Percentiles rank a stretch among this genome's conserved stretches.
phyloP scores from a whole-genome alignment of 2,329 filamentous ascomycete genomes.

The Claviceps sp. region DNA sequence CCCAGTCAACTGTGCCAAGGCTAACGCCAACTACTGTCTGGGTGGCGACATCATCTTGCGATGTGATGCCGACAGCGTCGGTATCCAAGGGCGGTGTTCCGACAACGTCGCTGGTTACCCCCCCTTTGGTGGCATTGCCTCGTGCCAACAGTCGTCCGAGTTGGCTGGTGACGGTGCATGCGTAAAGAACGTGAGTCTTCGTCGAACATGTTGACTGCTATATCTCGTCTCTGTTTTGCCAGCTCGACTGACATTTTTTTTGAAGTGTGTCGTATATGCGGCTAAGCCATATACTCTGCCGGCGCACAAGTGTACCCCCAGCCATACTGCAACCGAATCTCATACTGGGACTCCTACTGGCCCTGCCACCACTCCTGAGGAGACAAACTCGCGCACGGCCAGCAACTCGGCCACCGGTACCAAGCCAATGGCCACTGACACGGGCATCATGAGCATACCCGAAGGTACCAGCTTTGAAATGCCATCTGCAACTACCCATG shows the following conservation, averaged over 20 bases:
- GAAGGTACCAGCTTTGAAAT: conserved; percentile 55
- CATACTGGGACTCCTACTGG: not conserved
- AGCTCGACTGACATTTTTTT: not conserved
- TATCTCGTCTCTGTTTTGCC: too few relatives aligned
- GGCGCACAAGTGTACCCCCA: conserved; percentile 21
- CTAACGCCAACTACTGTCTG: conserved; percentile 31
- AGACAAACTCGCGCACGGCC: not conserved
- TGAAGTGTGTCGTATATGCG: conserved; percentile 30
- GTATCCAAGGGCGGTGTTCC: conserved; percentile 28
- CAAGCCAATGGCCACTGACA: not conserved
- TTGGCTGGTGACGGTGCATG: conserved; percentile 32
- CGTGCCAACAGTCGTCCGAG: conserved; percentile 28
- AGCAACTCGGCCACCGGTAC: not conserved
- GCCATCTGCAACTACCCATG: not conserved
- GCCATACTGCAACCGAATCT: conserved; percentile 7
- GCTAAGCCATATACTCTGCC: conserved; percentile 24
- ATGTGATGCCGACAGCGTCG: conserved; percentile 25
- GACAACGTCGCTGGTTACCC: conserved; percentile 30
- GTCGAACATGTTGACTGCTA: not conserved
- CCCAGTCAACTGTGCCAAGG: conserved; percentile 24
- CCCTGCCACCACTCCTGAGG: too few relatives aligned
- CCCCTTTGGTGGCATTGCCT: conserved; percentile 22
- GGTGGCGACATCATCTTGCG: conserved; percentile 34
- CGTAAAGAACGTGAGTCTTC: conserved; percentile 28
- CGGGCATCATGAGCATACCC: conserved; percentile 8